Percentiles rank a stretch among this genome's conserved stretches.
These are phyloP conservation scores for Termitomyces sp. DNA, from an alignment of 768 basidiomycete genomes.

Conservation along the genomic window DNA sequence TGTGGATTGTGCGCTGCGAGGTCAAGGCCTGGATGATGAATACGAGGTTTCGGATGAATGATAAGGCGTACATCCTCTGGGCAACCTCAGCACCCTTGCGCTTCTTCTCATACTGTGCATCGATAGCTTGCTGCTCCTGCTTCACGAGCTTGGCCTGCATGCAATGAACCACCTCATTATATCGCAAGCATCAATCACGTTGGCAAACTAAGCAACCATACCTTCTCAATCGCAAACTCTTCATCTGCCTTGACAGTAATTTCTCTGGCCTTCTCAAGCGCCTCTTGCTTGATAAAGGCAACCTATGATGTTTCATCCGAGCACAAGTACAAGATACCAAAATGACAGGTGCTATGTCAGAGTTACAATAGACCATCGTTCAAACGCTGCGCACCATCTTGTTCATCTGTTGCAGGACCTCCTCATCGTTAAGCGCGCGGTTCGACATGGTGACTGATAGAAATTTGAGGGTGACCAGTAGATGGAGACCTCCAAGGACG, in stretches of 20 bases:
- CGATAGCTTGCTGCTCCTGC: conserved; percentile 93
- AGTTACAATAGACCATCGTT: conserved; percentile 3
- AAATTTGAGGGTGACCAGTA: background rate
- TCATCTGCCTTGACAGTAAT: conserved; percentile 97
- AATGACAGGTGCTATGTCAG: background rate
- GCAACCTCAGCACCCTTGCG: conserved; percentile 89
- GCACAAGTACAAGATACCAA: background rate
- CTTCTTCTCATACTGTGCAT: conserved; percentile 94
- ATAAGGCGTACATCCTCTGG: conserved; percentile 81
- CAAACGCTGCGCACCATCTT: conserved; percentile 76
- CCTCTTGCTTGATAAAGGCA: conserved; percentile 98
- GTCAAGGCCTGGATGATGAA: background rate
- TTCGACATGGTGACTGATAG: conserved; percentile 50
- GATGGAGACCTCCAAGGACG: background rate
- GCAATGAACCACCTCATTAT: background rate
- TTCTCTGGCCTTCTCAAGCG: conserved; percentile 94
- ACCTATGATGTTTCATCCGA: conserved; percentile 49
- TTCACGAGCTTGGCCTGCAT: conserved; percentile 92
- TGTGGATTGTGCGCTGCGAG: conserved; percentile 82
- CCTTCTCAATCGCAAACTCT: conserved; percentile 99
- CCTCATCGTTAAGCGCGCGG: conserved; percentile 87
- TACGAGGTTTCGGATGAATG: conserved; percentile 4
- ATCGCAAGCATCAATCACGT: background rate
- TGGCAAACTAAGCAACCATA: conserved; percentile 18
- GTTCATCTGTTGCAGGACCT: conserved; percentile 95